These are phyloP conservation scores for Wallemia mellicola DNA, from an alignment of 1,284 basidiomycete species.

Conservation along the genomic window DNA sequence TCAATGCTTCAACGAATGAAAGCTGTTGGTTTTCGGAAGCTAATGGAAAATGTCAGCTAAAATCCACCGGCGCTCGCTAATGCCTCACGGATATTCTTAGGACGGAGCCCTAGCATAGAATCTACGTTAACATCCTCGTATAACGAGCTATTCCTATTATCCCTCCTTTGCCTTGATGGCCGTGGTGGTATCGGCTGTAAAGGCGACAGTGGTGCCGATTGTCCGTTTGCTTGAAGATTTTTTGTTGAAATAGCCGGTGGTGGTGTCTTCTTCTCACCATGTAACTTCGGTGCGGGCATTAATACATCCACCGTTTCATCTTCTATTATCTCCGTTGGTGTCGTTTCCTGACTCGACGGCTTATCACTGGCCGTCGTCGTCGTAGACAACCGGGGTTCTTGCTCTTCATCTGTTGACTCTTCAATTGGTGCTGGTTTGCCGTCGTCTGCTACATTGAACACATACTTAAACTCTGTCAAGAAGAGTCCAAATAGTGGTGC, in stretches of 20 bases:
- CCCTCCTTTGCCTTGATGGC: not conserved
- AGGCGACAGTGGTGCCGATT: not conserved
- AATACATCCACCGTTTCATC: not conserved
- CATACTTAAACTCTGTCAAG: constrained; percentile 62
- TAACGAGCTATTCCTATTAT: not conserved
- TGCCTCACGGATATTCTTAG: not conserved
- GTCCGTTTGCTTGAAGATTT: too few species aligned
- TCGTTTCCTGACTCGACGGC: not conserved
- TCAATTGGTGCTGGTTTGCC: constrained; percentile 12
- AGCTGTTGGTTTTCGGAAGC: too few species aligned
- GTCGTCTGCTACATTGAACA: constrained; percentile 41
- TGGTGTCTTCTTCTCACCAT: not conserved
- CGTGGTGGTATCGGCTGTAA: not conserved
- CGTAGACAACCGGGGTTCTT: constrained; percentile 7
- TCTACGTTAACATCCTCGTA: not conserved
- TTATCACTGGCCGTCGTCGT: too few species aligned
- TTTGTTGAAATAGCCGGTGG: not conserved
- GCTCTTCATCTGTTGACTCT: constrained; percentile 13
- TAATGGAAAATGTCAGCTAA: too few species aligned
- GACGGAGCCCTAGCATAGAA: not conserved
- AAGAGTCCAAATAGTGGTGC: constrained; percentile 80
- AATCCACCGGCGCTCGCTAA: not conserved
- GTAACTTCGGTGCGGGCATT: not conserved
- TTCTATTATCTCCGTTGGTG: not conserved
- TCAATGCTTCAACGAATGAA: too few species aligned